Evolutionary conservation across 1,284 basidiomycete species (phyloP).

Genomic region (Hymenochaete sp.): DNA sequence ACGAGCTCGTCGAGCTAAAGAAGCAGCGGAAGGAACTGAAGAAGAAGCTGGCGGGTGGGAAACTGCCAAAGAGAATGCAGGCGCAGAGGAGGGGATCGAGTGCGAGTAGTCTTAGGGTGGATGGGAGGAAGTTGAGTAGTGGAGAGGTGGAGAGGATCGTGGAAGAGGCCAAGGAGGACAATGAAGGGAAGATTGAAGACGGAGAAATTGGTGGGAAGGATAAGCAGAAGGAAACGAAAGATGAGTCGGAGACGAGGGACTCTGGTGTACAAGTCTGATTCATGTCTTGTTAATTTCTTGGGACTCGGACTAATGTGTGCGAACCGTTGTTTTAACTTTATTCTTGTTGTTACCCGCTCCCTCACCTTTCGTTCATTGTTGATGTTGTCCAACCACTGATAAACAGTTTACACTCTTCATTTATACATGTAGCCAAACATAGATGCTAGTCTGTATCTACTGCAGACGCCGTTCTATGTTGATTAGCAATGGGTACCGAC

Average conservation of each 20-base stretch:
- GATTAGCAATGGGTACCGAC: no score
- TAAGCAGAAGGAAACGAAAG: background rate
- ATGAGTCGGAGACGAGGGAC: background rate
- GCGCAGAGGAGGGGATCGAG: slow-evolving; percentile 10
- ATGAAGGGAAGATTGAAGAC: slow-evolving; percentile 9
- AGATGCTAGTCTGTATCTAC: no score
- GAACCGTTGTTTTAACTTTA: background rate
- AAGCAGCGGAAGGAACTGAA: slow-evolving; percentile 24
- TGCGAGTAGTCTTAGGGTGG: slow-evolving; percentile 15
- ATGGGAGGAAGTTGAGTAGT: slow-evolving; percentile 13
- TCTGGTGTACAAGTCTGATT: slow-evolving; percentile 11
- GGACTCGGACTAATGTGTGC: background rate
- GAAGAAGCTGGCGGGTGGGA: slow-evolving; percentile 16
- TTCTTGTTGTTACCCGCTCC: background rate
- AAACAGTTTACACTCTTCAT: no score
- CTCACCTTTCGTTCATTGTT: no score
- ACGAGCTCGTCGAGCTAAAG: slow-evolving; percentile 26
- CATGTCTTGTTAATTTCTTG: background rate
- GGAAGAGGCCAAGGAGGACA: slow-evolving; percentile 6
- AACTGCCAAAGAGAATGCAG: slow-evolving; percentile 8
- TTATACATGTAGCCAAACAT: no score
- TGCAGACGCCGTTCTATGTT: background rate
- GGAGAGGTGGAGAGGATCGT: slow-evolving; percentile 16
- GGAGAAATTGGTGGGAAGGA: background rate
- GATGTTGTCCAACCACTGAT: no score